These are phyloP conservation scores for Phytophthora nicotianae DNA, from an alignment of 352 stramenopile species.

Conservation along the genomic window DNA sequence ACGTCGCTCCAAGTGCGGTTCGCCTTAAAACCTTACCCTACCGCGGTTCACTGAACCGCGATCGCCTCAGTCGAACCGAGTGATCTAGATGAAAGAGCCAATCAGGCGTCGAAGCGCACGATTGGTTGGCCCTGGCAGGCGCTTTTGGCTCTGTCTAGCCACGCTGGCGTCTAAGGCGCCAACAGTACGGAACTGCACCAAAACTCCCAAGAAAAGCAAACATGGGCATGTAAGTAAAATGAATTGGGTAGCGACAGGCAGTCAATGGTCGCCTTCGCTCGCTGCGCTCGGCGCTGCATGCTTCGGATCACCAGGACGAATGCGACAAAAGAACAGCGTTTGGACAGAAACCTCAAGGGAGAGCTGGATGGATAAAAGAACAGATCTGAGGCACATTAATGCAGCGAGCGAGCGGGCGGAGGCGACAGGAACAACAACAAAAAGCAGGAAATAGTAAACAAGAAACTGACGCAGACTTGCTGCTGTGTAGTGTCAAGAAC, in stretches of 20 bases:
- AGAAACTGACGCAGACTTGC: constrained; percentile 19
- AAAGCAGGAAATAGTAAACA: neutral
- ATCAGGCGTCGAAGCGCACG: constrained; percentile 47
- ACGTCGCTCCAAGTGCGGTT: constrained; percentile 29
- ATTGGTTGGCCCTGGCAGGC: constrained; percentile 78
- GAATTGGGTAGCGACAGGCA: neutral
- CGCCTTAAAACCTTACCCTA: constrained; percentile 18
- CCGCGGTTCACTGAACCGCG: constrained; percentile 40
- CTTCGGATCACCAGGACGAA: constrained; percentile 13
- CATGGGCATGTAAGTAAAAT: constrained; percentile 86
- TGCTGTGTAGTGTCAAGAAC: constrained; percentile 91
- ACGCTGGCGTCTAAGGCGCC: constrained; percentile 9
- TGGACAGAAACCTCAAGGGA: neutral
- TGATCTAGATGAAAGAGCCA: constrained; percentile 24
- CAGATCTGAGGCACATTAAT: constrained; percentile 18
- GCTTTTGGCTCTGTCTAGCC: constrained; percentile 36
- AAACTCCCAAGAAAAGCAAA: constrained; percentile 77
- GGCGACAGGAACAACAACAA: constrained; percentile 9
- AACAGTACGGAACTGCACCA: constrained; percentile 90
- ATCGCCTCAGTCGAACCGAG: constrained; percentile 34
- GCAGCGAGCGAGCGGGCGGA: constrained; percentile 6
- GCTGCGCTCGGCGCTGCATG: constrained; percentile 11
- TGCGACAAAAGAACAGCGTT: constrained; percentile 1
- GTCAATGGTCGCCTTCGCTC: neutral
- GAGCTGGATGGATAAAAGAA: constrained; percentile 4